Base-by-base conservation (phyloP, 345 rosid species). In the Erodium maritimum region DNA sequence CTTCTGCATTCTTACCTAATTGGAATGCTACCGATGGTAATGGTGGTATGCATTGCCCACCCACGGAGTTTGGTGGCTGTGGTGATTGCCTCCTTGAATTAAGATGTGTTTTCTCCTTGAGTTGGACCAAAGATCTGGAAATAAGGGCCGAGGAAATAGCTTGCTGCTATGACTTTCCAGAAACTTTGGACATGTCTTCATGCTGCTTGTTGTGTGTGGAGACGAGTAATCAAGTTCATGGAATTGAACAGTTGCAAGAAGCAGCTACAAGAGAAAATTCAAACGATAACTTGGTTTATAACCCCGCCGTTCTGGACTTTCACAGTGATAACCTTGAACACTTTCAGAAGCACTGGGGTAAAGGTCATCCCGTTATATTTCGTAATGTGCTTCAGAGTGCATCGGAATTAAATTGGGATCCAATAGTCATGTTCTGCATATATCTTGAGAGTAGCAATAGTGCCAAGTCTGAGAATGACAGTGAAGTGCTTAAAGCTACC, bases 341-440 rank as follows among this genome's bases (percentile, higher is more conserved):
- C 59, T 93, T 87, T 73, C 99, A 87, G 81, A 80, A 83, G 71
- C 97, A 93, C 60, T 93, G 99, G 97, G 69, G 85, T 62, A 84
- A 79, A 76, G 96, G 91, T 66, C 96, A 93, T 63, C 97, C 99
- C 6, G 90, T 90, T 42, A 75, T 89, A 59, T 72, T 93, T 64
- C 90, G 67, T 60, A 74, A 78, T 72, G 90, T 90, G 65, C 83
- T 90, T 69, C 75, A 55, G 55, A 66, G 71, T 61, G 59, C 76
- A 58, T 66, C 81, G 57, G 77, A 71, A 57, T 66, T 85, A 61
- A 85, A 80, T 63, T 93, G 97, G 99, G 95, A 87, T 73, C 96
- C 97, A 19, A 34, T 93, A 46, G 74, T 75, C 69, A 73, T 93
- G 95, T 90, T 90, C 75, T 89, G 87, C 72, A 68, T 82, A 60